Evolutionary conservation across 2,329 filamentous ascomycete species (phyloP), one percentile per base, ranked within the genome.

Genomic region (Penicillium sp.): DNA sequence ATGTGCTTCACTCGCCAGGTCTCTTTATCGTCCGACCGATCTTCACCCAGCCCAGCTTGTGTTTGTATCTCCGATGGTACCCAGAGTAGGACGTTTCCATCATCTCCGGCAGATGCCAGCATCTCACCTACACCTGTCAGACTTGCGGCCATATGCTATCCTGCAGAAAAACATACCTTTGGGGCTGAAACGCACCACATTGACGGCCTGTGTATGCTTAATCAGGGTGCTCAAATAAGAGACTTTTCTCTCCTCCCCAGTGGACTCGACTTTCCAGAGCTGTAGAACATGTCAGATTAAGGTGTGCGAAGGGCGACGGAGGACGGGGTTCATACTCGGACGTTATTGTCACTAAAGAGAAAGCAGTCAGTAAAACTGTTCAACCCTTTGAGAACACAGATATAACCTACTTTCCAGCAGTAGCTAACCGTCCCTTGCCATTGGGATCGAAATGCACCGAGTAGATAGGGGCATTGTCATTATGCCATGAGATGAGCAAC

Each of bases 401-500:
- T 15, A 37, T 33, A 49, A 74, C 77, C 54, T 73, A 79, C 77
- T 94, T 94, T 70, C 93, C 94, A 62, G 89, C 93, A 10, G 94
- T 99, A 58, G 94, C 94, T 62, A 99, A 81, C 70, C 94, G 87
- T 54, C 92, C 92, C 76, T 94, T 97, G 63, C 91, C 92, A 72
- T 91, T 84, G 48, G 91, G 91, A 74, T 99, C 93, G 74, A 97
- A 99, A 76, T 97, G 93, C 67, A 92, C 91, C 43, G 93, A 97
- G 80, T 97, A 99, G 74, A 99, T 93, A 58, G 94, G 94, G 69
- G 91, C 87, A 79, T 95, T 96, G 73, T 96, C 91, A 77, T 97
- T 91, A 78, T 99, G 95, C 94, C 94, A 99, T 82, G 95, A 91
- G 79, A 99, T 93, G 73, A 97, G 93, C 68, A 99, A 84, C 69